Conservation (phyloP, 2,329 filamentous ascomycete species). For the Cordyceps militaris region DNA sequence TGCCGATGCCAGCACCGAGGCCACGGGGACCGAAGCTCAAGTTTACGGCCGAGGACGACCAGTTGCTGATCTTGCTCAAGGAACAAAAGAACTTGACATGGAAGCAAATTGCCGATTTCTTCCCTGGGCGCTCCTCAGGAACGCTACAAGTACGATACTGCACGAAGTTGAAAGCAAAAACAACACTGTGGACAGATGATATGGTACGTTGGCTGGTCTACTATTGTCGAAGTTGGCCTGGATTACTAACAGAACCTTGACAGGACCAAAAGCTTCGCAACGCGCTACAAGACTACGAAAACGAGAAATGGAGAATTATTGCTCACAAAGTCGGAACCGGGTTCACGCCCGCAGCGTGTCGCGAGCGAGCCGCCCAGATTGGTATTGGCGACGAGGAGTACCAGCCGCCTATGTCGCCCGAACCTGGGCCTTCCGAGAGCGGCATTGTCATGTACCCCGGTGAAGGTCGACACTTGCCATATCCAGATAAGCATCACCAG, state of each 20-base stretch:
- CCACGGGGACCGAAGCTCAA: slow-evolving; percentile 87
- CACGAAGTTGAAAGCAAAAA: slow-evolving; percentile 90
- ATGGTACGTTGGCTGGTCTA: slow-evolving; percentile 56
- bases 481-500: slow-evolving; percentile 9
- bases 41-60: slow-evolving; percentile 88
- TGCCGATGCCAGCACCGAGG: slow-evolving; percentile 74
- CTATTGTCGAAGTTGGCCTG: slow-evolving; percentile 3
- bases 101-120: slow-evolving; percentile 97
- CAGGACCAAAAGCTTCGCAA: slow-evolving; percentile 72
- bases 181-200: slow-evolving; percentile 87
- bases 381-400: slow-evolving; percentile 33
- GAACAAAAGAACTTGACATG: slow-evolving; percentile 92
- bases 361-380: slow-evolving; percentile 67
- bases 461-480: slow-evolving; percentile 8
- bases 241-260: neutral
- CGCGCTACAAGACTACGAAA: slow-evolving; percentile 77
- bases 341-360: slow-evolving; percentile 80
- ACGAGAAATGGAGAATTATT: slow-evolving; percentile 88
- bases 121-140: slow-evolving; percentile 81
- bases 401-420: slow-evolving; percentile 49
- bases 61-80: slow-evolving; percentile 80
- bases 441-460: slow-evolving; percentile 8
- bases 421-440: slow-evolving; percentile 10
- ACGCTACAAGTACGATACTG: slow-evolving; percentile 92
- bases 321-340: slow-evolving; percentile 85